These are phyloP conservation scores for Saccharomycopsis oosterbeekiorum DNA, from an alignment of 805 yeast genomes.

Conservation along the genomic window DNA sequence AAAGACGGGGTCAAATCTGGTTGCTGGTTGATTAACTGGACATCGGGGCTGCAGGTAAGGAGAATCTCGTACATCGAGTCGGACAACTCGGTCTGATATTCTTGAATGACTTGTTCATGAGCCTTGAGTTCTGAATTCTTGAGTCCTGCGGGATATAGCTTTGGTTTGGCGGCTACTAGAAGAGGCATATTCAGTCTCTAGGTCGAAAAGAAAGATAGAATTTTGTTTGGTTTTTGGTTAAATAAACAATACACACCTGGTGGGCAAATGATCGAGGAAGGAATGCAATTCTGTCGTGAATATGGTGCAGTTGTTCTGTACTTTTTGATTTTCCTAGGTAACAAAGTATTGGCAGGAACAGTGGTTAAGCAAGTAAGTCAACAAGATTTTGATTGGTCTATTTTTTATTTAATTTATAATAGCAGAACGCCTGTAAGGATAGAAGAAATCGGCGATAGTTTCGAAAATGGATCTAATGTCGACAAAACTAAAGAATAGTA, in stretches of 20 bases:
- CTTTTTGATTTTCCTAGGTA: too few relatives aligned
- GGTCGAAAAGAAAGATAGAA: not conserved
- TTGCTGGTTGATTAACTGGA: conserved; percentile 68
- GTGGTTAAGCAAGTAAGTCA: too few relatives aligned
- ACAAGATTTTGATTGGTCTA: too few relatives aligned
- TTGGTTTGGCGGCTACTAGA: conserved; percentile 31
- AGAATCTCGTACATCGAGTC: conserved; percentile 29
- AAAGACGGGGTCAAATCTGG: conserved; percentile 73
- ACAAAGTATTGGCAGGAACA: too few relatives aligned
- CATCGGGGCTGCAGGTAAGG: conserved; percentile 38
- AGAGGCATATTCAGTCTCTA: conserved; percentile 2
- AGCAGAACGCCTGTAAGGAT: too few relatives aligned
- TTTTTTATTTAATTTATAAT: too few relatives aligned
- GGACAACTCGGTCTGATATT: conserved; percentile 45
- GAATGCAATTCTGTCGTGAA: not conserved
- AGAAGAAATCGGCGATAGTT: too few relatives aligned
- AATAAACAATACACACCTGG: not conserved
- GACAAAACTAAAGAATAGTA: too few relatives aligned
- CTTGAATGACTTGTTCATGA: conserved; percentile 38
- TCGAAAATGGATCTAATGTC: too few relatives aligned
- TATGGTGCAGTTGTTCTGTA: not conserved
- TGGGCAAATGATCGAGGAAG: not conserved
- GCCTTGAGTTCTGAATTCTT: conserved; percentile 39
- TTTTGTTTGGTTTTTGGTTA: not conserved
- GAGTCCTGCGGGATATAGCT: conserved; percentile 40